These are phyloP conservation scores for Penicillium sp. DNA, from an alignment of 2,329 filamentous ascomycete genomes.

Conservation along the genomic window DNA sequence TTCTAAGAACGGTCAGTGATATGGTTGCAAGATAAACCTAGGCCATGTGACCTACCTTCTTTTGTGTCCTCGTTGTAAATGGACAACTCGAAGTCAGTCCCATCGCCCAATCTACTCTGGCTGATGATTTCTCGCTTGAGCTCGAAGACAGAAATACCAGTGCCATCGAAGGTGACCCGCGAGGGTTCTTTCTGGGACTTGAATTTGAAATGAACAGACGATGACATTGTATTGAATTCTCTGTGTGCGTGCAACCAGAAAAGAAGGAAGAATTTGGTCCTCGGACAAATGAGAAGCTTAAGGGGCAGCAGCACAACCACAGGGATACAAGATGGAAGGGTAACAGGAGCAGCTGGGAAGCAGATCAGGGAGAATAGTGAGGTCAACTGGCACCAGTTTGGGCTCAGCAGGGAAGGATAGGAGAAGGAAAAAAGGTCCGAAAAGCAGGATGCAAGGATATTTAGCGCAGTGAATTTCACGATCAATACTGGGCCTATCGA, in stretches of 20 bases:
- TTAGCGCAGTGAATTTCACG: slow-evolving; percentile 15
- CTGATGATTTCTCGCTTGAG: slow-evolving; percentile 98
- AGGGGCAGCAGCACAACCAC: slow-evolving; percentile 20
- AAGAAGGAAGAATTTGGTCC: slow-evolving; percentile 19
- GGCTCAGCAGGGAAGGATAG: slow-evolving; percentile 9
- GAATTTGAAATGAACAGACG: slow-evolving; percentile 99
- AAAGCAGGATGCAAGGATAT: slow-evolving; percentile 1
- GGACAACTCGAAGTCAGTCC: slow-evolving; percentile 91
- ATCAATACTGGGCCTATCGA: slow-evolving; percentile 29
- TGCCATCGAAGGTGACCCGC: slow-evolving; percentile 94
- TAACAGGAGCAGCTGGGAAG: neutral
- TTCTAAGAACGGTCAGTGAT: slow-evolving; percentile 57
- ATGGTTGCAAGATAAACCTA: neutral
- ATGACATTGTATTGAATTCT: slow-evolving; percentile 70
- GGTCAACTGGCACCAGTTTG: slow-evolving; percentile 6
- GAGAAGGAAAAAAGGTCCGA: slow-evolving; percentile 4
- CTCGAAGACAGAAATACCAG: slow-evolving; percentile 96
- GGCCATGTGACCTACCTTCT: slow-evolving; percentile 67
- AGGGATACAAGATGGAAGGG: neutral
- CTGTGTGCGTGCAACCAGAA: slow-evolving; percentile 23
- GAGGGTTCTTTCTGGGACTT: slow-evolving; percentile 97
- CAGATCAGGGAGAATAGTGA: neutral
- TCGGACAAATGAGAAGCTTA: slow-evolving; percentile 28
- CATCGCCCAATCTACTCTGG: slow-evolving; percentile 90
- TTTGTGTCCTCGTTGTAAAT: slow-evolving; percentile 91